These are phyloP conservation scores for Dalbergia cultrata DNA, from an alignment of 306 rosid species.

Conservation along the genomic window DNA sequence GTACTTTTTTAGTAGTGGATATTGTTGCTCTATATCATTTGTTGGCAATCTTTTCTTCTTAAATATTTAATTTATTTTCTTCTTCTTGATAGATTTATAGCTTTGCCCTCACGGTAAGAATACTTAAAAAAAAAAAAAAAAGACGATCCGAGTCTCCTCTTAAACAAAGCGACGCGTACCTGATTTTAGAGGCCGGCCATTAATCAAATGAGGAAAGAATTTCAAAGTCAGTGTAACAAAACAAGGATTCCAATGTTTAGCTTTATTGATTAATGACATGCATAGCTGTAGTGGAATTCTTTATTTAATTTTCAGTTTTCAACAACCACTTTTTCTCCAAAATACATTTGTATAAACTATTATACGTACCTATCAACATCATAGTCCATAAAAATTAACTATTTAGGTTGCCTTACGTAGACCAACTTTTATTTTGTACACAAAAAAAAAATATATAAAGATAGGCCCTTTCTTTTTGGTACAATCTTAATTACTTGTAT, in stretches of 20 bases:
- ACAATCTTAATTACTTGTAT: neutral
- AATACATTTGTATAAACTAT: slow-evolving; percentile 12
- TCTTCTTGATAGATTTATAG: too few species aligned
- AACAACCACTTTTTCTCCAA: neutral
- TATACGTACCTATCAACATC: neutral
- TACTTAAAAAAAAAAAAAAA: too few species aligned
- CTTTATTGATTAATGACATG: neutral
- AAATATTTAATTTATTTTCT: too few species aligned
- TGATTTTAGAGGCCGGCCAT: slow-evolving; percentile 44
- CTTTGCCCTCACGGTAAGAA: too few species aligned
- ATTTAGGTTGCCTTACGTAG: slow-evolving; percentile 1
- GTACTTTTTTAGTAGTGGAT: too few species aligned
- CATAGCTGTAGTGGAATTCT: neutral
- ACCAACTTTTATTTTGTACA: too few species aligned
- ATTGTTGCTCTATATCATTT: too few species aligned
- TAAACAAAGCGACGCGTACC: neutral
- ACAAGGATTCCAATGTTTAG: slow-evolving; percentile 36
- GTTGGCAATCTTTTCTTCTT: too few species aligned
- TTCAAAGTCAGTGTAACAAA: neutral
- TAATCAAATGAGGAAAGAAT: neutral
- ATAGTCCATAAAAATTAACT: neutral
- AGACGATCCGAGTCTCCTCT: neutral
- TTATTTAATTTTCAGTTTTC: neutral
- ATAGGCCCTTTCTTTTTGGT: slow-evolving; percentile 2
- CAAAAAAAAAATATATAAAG: neutral